Evolutionary conservation across 441 rosid genomes (phyloP).

Genomic region (Gossypium lobatum): DNA sequence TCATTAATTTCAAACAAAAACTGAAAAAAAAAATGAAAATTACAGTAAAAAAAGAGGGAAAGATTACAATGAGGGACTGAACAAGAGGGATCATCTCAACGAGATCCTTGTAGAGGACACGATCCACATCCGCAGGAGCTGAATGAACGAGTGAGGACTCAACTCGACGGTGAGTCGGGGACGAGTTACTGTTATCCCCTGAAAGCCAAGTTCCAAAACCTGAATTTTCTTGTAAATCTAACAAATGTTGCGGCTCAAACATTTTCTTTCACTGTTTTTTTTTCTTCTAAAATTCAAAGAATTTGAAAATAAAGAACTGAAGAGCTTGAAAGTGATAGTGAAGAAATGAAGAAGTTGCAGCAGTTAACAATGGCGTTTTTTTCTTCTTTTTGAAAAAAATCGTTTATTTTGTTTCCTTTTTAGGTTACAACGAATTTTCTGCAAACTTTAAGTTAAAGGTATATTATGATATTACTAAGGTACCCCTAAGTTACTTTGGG

Average conservation of each 20-base stretch:
- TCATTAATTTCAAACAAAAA: background rate
- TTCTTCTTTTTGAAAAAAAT: background rate
- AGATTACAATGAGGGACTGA: slow-evolving; percentile 69
- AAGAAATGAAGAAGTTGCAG: background rate
- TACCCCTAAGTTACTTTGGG: slow-evolving; percentile 15
- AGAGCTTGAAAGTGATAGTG: background rate
- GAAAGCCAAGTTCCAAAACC: slow-evolving; percentile 62
- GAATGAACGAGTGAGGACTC: slow-evolving; percentile 23
- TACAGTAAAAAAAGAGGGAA: background rate
- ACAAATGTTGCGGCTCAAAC: slow-evolving; percentile 57
- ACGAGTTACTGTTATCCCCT: slow-evolving; percentile 31
- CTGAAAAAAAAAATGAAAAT: background rate
- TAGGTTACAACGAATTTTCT: background rate
- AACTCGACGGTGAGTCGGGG: slow-evolving; percentile 31
- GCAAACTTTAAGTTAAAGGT: slow-evolving; percentile 21
- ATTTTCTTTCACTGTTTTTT: slow-evolving; percentile 21
- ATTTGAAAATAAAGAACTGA: background rate
- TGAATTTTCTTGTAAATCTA: slow-evolving; percentile 57
- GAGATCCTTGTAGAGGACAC: slow-evolving; percentile 71
- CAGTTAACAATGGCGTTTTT: background rate
- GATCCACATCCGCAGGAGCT: slow-evolving; percentile 50
- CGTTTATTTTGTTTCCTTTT: slow-evolving; percentile 5
- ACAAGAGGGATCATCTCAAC: slow-evolving; percentile 87
- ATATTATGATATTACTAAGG: slow-evolving; percentile 12
- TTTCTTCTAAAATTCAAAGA: background rate